Percentiles rank a stretch among this genome's conserved stretches.
phyloP scores from a whole-genome alignment of 768 basidiomycete genomes.

The Russula virescens region DNA sequence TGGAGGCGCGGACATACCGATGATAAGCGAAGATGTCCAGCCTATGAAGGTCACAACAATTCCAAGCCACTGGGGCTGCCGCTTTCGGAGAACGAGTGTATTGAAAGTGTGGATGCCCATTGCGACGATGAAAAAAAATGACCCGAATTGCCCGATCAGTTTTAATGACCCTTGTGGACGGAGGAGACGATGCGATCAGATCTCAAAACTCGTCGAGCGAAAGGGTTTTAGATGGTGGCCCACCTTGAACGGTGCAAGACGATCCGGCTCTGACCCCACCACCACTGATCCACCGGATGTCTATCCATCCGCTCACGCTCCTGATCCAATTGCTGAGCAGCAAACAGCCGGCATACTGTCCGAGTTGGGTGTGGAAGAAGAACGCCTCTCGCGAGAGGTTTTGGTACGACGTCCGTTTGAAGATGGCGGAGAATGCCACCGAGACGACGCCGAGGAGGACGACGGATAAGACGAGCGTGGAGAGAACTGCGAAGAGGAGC shows the following conservation, averaged over 20 bases:
- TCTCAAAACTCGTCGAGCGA: slow-evolving; percentile 3
- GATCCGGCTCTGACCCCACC: slow-evolving; percentile 37
- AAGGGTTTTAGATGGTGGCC: background rate
- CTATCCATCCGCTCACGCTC: slow-evolving; percentile 48
- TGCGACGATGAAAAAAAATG: slow-evolving; percentile 57
- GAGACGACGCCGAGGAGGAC: slow-evolving; percentile 13
- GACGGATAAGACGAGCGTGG: slow-evolving; percentile 17
- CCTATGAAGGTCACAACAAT: slow-evolving; percentile 41
- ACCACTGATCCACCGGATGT: slow-evolving; percentile 43
- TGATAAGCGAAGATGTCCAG: slow-evolving; percentile 45
- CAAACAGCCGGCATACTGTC: slow-evolving; percentile 60
- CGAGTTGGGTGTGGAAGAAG: slow-evolving; percentile 69
- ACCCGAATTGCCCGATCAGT: slow-evolving; percentile 57
- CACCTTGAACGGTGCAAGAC: slow-evolving; percentile 57
- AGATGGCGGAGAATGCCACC: slow-evolving; percentile 31
- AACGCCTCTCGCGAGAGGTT: slow-evolving; percentile 38
- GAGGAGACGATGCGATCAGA: background rate
- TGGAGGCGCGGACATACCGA: slow-evolving; percentile 40
- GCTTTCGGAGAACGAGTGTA: slow-evolving; percentile 53
- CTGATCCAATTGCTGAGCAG: slow-evolving; percentile 53
- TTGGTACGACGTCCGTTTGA: slow-evolving; percentile 25
- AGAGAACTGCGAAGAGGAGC: slow-evolving; percentile 13
- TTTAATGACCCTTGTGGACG: slow-evolving; percentile 43
- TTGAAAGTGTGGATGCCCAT: slow-evolving; percentile 66
- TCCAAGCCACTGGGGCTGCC: slow-evolving; percentile 47